Evolutionary conservation across 148 eudicot genomes (phyloP).

Genomic region (Nepenthes gracilis): DNA sequence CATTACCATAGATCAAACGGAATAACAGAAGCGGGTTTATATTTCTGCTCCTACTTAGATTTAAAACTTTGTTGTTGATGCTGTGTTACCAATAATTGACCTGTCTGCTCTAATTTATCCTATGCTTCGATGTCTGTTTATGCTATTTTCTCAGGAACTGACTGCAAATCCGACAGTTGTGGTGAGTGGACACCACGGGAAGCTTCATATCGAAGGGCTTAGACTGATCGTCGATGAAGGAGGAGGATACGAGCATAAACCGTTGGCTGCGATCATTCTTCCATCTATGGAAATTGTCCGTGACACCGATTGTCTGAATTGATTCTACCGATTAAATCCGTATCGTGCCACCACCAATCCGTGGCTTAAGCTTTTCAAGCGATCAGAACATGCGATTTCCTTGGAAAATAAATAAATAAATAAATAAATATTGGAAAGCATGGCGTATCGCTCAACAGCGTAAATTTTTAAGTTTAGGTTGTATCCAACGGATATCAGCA

Average conservation of each 20-base stretch:
- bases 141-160: constrained; percentile 34
- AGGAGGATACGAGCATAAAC: constrained; percentile 55
- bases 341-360: too few relatives aligned
- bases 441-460: too few relatives aligned
- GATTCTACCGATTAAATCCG: not conserved
- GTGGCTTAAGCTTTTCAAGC: too few relatives aligned
- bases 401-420: too few relatives aligned
- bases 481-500: too few relatives aligned
- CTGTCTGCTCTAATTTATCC: not conserved
- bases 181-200: constrained; percentile 92
- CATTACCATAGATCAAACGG: too few relatives aligned
- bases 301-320: constrained; percentile 29
- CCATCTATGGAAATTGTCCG: constrained; percentile 66
- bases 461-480: too few relatives aligned
- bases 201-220: constrained; percentile 65
- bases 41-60: too few relatives aligned
- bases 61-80: too few relatives aligned
- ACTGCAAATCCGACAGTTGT: constrained; percentile 39
- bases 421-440: too few relatives aligned
- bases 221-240: constrained; percentile 81
- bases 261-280: constrained; percentile 74
- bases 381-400: too few relatives aligned
- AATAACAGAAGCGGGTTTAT: too few relatives aligned
- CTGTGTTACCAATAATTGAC: not conserved
- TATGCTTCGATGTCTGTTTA: not conserved